phyloP scores from a whole-genome alignment of 768 basidiomycete species.

The Mycena epipterygia region DNA sequence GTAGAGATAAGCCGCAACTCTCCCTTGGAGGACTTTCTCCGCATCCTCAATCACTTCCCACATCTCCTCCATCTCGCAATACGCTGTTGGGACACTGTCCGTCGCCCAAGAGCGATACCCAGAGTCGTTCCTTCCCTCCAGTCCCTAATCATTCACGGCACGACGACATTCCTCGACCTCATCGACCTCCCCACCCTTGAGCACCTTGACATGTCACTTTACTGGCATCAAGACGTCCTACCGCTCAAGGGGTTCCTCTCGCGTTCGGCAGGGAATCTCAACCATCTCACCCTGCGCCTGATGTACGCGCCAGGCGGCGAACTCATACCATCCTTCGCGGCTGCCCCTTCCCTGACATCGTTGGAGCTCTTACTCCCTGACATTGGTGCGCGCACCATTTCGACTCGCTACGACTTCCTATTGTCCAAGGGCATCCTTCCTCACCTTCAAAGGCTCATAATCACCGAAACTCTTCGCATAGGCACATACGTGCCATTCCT shows the following conservation, averaged over 20 bases:
- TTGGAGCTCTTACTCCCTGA: background rate
- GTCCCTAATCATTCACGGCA: background rate
- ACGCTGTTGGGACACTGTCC: too few species aligned
- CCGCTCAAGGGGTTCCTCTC: background rate
- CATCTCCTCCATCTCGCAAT: too few species aligned
- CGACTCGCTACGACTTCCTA: background rate
- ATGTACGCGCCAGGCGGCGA: too few species aligned
- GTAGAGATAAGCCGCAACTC: too few species aligned
- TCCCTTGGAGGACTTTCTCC: too few species aligned
- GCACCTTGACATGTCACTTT: background rate
- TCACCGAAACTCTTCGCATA: background rate
- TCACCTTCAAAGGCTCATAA: background rate
- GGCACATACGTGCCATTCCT: too few species aligned
- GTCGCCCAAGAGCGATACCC: too few species aligned
- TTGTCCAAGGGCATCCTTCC: background rate
- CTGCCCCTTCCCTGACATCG: background rate
- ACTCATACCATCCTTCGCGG: background rate
- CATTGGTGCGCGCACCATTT: background rate
- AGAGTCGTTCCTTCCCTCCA: too few species aligned
- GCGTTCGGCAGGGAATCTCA: background rate
- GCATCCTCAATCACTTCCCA: too few species aligned
- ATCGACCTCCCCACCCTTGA: background rate
- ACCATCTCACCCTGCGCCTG: background rate
- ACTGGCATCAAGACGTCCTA: fast-evolving
- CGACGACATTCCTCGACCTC: background rate